phyloP scores from a whole-genome alignment of 31 red algal species.

The Odonthalia washingtoniensis region DNA sequence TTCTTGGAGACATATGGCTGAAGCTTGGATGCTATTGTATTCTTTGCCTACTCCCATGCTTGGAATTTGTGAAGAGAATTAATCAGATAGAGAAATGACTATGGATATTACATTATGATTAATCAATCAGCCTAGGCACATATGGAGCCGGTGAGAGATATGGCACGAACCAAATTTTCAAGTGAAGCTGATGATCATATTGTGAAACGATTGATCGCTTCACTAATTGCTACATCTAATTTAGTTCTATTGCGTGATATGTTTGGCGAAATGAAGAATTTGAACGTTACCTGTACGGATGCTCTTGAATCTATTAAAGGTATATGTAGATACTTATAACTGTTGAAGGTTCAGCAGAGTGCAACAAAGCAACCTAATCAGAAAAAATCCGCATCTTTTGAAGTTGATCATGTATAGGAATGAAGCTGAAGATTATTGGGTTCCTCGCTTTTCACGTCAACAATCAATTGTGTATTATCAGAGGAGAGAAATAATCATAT shows the following conservation, averaged over 20 bases:
- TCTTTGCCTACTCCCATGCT: conserved; percentile 58
- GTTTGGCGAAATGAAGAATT: neutral
- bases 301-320: conserved; percentile 9
- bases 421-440: neutral
- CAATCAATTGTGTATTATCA: no score
- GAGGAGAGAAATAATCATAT: neutral
- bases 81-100: neutral
- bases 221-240: neutral
- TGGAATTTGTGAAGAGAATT: conserved; percentile 7
- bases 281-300: neutral
- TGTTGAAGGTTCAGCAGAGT: conserved; percentile 51
- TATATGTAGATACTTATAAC: conserved; percentile 58
- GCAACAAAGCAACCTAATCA: neutral
- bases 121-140: neutral
- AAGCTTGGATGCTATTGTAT: conserved; percentile 65
- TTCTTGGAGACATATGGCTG: conserved; percentile 19
- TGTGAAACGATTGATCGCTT: neutral
- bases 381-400: neutral
- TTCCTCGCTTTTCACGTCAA: neutral
- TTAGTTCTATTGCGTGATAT: neutral
- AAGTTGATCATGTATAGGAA: neutral
- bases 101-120: neutral
- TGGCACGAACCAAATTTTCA: no score
- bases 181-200: neutral
- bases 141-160: neutral